Base-by-base conservation (phyloP, 1,284 basidiomycete genomes). In the Ganoderma multipileum region DNA sequence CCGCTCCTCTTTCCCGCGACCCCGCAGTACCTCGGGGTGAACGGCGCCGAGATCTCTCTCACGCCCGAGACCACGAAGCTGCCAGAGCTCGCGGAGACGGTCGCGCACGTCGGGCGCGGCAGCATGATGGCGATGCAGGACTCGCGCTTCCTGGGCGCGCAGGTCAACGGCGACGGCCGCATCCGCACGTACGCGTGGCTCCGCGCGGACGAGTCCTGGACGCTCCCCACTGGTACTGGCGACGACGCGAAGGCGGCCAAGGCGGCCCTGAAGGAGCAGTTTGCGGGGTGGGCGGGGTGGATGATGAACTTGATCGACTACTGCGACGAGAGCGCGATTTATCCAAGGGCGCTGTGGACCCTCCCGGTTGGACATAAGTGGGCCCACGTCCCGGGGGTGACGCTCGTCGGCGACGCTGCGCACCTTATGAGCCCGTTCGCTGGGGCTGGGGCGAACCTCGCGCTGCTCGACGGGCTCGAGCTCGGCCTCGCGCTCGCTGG, bases 361-460 rank as follows among this genome's bases (percentile, higher is more conserved):
- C 71, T 71, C 36, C 63, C 65, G 7, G 68, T 67, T 9, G 66
- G 68, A 16, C 66, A 72, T 26, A 52, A 44, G 26, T 69, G 71
- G 71, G 39, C 59, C 23, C 66, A 72, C 62, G 67, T 67, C 58
- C 47, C 60, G 0, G 65, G 73, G 0, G 68, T 72, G 28, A 78
- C 77, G 26, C 68, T 83, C 28, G 63, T 82, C 30, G 85, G 85
- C 1, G 85, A 86, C 70, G 84, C 85, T 8, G 84, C 84, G 8
- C 85, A 86, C 71, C 73, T 83, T n/a, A 85, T 86, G 84, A 78
- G 81, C 5, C 83, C 82, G 7, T 85, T 82, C 69, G 79, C 80
- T 0, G 84, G 85, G 1, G 83, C 82, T 18, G 85, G 85, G 2
- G 84, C 83, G n/a, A 86, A 86, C 66, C 76, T 76, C 38, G 78